Base-by-base conservation (phyloP, 441 rosid species). In the Mallotus repandus region DNA sequence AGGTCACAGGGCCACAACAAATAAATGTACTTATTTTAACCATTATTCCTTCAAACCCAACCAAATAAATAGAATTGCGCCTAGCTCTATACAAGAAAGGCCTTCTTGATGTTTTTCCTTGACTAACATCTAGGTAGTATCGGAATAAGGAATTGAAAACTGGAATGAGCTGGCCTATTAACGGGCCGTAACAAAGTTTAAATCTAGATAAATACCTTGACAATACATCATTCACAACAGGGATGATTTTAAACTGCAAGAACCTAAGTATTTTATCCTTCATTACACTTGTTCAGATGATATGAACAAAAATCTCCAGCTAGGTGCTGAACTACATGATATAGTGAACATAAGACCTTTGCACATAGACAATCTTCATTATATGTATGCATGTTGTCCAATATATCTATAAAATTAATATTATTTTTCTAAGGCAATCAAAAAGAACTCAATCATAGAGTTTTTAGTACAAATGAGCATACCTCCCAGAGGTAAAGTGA, bases 401-500 rank as follows among this genome's bases (percentile, higher is more conserved):
- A 25, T 2, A 25, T 25, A 25, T 25, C 29, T 25, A 25, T 25
- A 25, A 25, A 25, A 25, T 25, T 25, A 25, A 25, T 25, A 25
- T 25, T 25, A 25, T 25, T 25, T 25, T 25, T 25, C n/a, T 2
- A 25, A 25, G 29, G 29, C 29, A 25, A 25, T 25, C 1, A 25
- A 25, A 25, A 25, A 25, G 29, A 25, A 25, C n/a, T 25, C 29
- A 25, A 25, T 25, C 29, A 70, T 22, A 61, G 68, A 25, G 66
- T 13, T 68, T 68, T 64, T 16, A 45, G 74, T 54, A 56, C 5
- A 56, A 68, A 68, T 61, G 70, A 81, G 50, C 32, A 70, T 89
- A 91, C 98, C 99, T 95, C 99, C 99, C 98, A 95, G 9, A 95
- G 93, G 83, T 90, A 95, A 69, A 95, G 84, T 0, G 98, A 93